Conservation (phyloP, 2,329 filamentous ascomycete genomes). For the Venturia oleaginea region DNA sequence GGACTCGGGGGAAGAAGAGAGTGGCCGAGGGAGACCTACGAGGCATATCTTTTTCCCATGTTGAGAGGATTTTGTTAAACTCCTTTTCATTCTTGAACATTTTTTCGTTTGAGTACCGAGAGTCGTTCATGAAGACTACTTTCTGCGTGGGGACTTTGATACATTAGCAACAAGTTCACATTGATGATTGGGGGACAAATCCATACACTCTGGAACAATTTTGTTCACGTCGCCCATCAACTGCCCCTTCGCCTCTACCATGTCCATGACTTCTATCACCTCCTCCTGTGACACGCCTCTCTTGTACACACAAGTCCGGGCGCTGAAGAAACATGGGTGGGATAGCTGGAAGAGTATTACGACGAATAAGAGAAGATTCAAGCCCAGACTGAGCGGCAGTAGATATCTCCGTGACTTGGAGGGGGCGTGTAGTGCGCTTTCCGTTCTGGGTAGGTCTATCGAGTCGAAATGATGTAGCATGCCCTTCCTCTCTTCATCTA, state of each 20-base stretch:
- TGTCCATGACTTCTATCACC: background rate
- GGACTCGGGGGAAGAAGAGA: background rate
- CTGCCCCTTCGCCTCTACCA: background rate
- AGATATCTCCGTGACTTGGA: background rate
- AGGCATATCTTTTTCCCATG: slow-evolving; percentile 10
- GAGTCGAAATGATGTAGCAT: background rate
- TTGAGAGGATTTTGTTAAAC: background rate
- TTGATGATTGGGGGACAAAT: background rate
- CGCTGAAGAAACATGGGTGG: slow-evolving; percentile 9
- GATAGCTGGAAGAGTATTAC: slow-evolving; percentile 5
- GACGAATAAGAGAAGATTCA: slow-evolving; percentile 6
- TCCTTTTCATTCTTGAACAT: slow-evolving; percentile 9
- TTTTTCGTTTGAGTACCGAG: slow-evolving; percentile 3
- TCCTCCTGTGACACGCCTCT: background rate
- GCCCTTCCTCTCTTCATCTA: background rate
- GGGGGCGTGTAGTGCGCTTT: background rate
- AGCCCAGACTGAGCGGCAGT: background rate
- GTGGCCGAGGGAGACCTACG: background rate
- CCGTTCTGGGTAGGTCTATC: background rate
- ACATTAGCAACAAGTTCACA: background rate
- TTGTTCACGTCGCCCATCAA: slow-evolving; percentile 10
- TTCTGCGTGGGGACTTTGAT: slow-evolving; percentile 8
- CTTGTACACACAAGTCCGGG: background rate
- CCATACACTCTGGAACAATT: slow-evolving; percentile 10
- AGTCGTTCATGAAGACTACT: slow-evolving; percentile 10